Evolutionary conservation across 2,329 filamentous ascomycete species (phyloP).

Genomic region (Cordyceps militaris): DNA sequence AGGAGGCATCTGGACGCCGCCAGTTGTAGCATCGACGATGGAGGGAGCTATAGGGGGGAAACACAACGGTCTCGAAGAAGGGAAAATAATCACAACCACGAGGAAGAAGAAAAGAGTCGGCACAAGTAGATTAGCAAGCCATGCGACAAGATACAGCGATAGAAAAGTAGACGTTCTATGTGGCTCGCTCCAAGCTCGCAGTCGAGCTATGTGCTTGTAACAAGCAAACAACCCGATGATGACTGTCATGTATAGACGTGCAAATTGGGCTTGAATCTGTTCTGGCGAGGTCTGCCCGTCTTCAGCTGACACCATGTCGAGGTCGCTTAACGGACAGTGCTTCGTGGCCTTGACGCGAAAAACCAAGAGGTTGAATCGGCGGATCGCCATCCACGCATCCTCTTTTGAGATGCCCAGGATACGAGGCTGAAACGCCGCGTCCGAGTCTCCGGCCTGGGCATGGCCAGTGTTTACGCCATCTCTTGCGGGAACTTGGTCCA

Average conservation of each 20-base stretch:
- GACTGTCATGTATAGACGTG: constrained; percentile 76
- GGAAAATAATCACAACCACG: constrained; percentile 60
- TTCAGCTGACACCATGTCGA: constrained; percentile 40
- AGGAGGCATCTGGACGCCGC: constrained; percentile 69
- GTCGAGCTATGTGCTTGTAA: constrained; percentile 66
- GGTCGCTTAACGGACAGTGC: not conserved
- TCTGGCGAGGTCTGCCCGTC: constrained; percentile 82
- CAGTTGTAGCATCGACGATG: constrained; percentile 61
- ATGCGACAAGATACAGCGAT: constrained; percentile 53
- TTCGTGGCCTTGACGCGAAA: not conserved
- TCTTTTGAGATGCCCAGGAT: constrained; percentile 3
- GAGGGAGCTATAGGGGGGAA: constrained; percentile 75
- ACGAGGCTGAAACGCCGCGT: not conserved
- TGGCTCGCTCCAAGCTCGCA: constrained; percentile 73
- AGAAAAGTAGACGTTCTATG: constrained; percentile 59
- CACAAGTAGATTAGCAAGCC: constrained; percentile 64
- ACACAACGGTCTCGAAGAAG: constrained; percentile 51
- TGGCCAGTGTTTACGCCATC: no score
- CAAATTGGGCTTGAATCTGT: constrained; percentile 69
- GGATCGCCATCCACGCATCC: not conserved
- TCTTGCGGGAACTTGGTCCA: no score
- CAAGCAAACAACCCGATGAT: constrained; percentile 58
- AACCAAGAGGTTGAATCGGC: not conserved
- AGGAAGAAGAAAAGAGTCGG: constrained; percentile 53
- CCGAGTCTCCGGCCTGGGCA: no score